Evolutionary conservation across 495 filamentous ascomycete species (phyloP).

Genomic region (Talaromyces borbonicus): DNA sequence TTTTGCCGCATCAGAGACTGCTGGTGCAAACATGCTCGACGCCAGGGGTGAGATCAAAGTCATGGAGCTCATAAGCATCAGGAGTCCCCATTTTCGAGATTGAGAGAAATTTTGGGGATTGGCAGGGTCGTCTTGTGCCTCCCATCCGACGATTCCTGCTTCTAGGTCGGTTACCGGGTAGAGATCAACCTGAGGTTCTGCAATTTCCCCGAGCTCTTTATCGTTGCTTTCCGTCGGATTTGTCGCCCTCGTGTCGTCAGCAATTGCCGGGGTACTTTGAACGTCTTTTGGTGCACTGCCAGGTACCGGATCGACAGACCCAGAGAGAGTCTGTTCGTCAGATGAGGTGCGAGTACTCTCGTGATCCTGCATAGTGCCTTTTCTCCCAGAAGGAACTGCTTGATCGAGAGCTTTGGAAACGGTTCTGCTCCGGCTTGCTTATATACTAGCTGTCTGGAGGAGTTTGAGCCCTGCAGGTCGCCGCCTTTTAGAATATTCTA

Average conservation of each 20-base stretch:
- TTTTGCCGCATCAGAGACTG: slow-evolving; percentile 37
- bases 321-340: background rate
- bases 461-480: no score
- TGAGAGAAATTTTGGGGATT: slow-evolving; percentile 59
- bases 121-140: slow-evolving; percentile 51
- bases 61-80: slow-evolving; percentile 26
- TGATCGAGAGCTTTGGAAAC: no score
- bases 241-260: background rate
- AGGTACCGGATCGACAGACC: background rate
- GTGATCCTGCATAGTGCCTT: background rate
- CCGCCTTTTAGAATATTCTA: no score
- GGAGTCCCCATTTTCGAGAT: slow-evolving; percentile 28
- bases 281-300: background rate
- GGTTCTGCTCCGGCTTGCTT: no score
- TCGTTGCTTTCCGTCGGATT: background rate
- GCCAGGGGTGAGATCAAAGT: slow-evolving; percentile 44
- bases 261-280: background rate
- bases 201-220: background rate
- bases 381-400: no score
- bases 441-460: no score
- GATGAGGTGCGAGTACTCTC: background rate
- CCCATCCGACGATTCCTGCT: slow-evolving; percentile 29
- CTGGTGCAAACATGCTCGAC: slow-evolving; percentile 65
- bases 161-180: slow-evolving; percentile 20
- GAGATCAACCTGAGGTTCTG: background rate